Evolutionary conservation across 306 rosid species (phyloP), one percentile per base, ranked within the genome.

Genomic region (Cicer bijugum): DNA sequence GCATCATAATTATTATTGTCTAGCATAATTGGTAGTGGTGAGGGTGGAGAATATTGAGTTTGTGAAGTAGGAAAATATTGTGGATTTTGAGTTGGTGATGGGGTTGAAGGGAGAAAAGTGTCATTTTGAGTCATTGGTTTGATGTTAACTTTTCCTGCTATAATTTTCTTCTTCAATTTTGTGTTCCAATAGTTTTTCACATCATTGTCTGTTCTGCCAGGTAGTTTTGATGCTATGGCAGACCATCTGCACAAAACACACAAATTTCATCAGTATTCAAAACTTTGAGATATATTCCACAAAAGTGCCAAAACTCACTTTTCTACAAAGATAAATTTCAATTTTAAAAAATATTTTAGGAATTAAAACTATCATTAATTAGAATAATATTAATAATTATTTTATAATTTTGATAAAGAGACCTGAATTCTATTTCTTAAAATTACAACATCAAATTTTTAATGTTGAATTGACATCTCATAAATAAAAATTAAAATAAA

Each of bases 181-280:
- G 98, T 87, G 83, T 92, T 92, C 98, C 98, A 92, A 56, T 92
- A 63, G 81, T 92, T 92, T 76, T 92, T 92, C 79, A 92, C 89
- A 81, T 90, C 98, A 70, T 92, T 92, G 84, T 92, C 98, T 60
- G 98, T 90, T 83, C 96, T 90, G 19, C 98, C 90, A 48, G 89
- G 84, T 65, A 92, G 88, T 39, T 82, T 80, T 60, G 98, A 82
- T 16, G 98, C 96, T 78, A 92, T 90, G 55, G 79, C 66, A 44
- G 96, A 92, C 98, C 98, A 92, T 80, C 98, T 90, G 67, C 53
- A 76, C 76, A 60, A 66, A 42, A 19, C 20, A 61, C 35, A 75
- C 42, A 45, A 35, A 58, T 75, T 60, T 64, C 70, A 75, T 23
- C 42, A 68, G 15, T 17, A 48, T 40, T 38, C 47, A 0, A 23